These are phyloP conservation scores for Arthrobotrys musiformis DNA, from an alignment of 2,329 filamentous ascomycete genomes.

Conservation along the genomic window DNA sequence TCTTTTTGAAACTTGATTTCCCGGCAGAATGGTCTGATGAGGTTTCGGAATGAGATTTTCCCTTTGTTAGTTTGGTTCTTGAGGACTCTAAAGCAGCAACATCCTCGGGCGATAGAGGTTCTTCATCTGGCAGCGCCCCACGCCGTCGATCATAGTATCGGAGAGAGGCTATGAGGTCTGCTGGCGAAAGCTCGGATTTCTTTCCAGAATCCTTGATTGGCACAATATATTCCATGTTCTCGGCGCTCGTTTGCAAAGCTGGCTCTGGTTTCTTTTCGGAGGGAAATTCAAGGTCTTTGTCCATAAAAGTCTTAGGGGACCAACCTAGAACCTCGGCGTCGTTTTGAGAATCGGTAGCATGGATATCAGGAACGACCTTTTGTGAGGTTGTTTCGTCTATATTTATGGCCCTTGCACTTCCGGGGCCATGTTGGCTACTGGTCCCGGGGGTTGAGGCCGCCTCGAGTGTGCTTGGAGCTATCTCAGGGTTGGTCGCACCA, in stretches of 20 bases:
- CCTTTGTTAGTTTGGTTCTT: conserved; percentile 5
- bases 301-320: not conserved
- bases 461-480: not conserved
- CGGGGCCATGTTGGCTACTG: not conserved
- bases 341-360: not conserved
- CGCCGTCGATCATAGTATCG: conserved; percentile 42
- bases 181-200: conserved; percentile 33
- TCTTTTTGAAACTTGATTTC: conserved; percentile 1
- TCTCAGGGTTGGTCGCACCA: not conserved
- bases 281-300: not conserved
- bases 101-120: conserved; percentile 41
- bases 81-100: conserved; percentile 33
- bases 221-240: not conserved
- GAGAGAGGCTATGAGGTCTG: conserved; percentile 51
- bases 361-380: not conserved
- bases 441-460: not conserved
- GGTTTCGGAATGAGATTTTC: not conserved
- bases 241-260: too few species aligned
- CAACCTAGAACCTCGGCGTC: not conserved
- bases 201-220: not conserved
- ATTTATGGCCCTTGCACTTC: not conserved
- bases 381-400: not conserved
- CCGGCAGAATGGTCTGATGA: not conserved
- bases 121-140: conserved; percentile 43
- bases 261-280: not conserved